phyloP scores from a whole-genome alignment of 371 early-diverging fungal genomes.

The Mucor ambiguus region DNA sequence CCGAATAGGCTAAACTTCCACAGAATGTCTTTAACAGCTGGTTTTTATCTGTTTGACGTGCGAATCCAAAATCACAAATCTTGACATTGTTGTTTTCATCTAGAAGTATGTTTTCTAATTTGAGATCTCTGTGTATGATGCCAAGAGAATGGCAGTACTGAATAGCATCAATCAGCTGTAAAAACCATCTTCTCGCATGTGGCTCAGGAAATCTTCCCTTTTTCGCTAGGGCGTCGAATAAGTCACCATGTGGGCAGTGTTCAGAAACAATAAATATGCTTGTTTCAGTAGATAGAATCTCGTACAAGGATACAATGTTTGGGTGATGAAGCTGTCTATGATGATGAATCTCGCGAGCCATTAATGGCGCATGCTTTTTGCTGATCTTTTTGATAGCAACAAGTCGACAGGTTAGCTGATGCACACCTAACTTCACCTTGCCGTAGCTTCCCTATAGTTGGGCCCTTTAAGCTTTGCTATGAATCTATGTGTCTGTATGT shows the following conservation, averaged over 20 bases:
- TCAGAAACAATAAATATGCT: conserved; percentile 83
- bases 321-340: conserved; percentile 81
- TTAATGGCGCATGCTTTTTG: conserved; percentile 75
- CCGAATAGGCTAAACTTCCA: conserved; percentile 83
- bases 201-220: conserved; percentile 53
- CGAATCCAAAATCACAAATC: conserved; percentile 91
- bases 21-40: conserved; percentile 82
- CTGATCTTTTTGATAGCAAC: conserved; percentile 89
- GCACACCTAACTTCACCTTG: conserved; percentile 76
- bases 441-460: conserved; percentile 69
- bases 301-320: conserved; percentile 84
- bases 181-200: conserved; percentile 63
- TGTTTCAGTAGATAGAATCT: conserved; percentile 83
- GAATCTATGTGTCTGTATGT: neutral
- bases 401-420: conserved; percentile 72
- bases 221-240: conserved; percentile 68
- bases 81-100: conserved; percentile 76
- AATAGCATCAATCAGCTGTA: conserved; percentile 75
- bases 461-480: neutral
- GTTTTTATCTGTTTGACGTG: conserved; percentile 67
- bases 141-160: conserved; percentile 75
- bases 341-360: conserved; percentile 83
- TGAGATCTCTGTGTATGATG: conserved; percentile 83
- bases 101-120: conserved; percentile 85
- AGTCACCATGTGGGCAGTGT: conserved; percentile 76